phyloP scores from a whole-genome alignment of 306 rosid genomes.

The Potentilla sterilis region DNA sequence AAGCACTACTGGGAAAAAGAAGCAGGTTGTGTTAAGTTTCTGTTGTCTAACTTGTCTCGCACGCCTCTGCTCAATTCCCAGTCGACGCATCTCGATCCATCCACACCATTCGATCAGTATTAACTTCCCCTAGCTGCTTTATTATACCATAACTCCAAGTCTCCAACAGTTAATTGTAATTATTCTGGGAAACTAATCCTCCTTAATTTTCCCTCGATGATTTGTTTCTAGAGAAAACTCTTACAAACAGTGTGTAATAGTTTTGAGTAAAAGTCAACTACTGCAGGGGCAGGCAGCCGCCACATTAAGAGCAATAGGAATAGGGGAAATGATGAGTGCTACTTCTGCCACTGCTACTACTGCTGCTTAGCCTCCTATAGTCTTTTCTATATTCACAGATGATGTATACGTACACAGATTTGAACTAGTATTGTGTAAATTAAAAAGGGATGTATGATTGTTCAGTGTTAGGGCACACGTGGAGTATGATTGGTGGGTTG shows the following conservation, averaged over 20 bases:
- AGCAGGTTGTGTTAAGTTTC: constrained; percentile 2
- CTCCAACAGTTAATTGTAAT: not conserved
- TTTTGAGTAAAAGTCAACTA: not conserved
- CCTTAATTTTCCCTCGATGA: not conserved
- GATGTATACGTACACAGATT: too few species aligned
- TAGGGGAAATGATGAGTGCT: constrained; percentile 10
- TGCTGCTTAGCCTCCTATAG: not conserved
- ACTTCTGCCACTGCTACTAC: not conserved
- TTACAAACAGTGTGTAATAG: not conserved
- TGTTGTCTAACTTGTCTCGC: constrained; percentile 8
- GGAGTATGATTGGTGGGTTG: not conserved
- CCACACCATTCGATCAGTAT: not conserved
- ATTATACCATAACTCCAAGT: not conserved
- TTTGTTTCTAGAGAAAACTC: not conserved
- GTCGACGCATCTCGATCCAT: not conserved
- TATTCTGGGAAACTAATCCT: not conserved
- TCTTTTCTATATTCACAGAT: not conserved
- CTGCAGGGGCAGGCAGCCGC: constrained; percentile 11
- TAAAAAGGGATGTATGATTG: not conserved
- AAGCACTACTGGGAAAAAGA: not conserved
- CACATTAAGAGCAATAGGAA: not conserved
- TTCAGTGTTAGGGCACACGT: constrained; percentile 4
- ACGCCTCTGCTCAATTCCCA: constrained; percentile 4
- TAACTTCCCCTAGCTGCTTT: not conserved
- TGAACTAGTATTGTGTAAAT: too few species aligned